Conservation (phyloP, 106 monocot species). For the Acorus calamus region DNA sequence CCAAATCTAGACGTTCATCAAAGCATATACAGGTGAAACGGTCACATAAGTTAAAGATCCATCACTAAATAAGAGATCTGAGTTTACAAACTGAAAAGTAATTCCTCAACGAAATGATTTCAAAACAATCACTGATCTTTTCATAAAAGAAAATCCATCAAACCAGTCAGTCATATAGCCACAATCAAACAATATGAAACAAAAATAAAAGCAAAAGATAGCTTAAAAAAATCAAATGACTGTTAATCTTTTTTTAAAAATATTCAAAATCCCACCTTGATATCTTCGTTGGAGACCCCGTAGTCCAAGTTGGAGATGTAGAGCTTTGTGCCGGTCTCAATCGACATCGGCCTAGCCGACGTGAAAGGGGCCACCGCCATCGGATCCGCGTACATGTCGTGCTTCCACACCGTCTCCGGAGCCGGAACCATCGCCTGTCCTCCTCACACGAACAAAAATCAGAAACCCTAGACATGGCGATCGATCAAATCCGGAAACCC, state of each 20-base stretch:
- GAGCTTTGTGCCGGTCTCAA: slow-evolving; percentile 65
- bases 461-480: not conserved
- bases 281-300: slow-evolving; percentile 93
- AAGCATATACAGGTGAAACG: too few species aligned
- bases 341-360: slow-evolving; percentile 21
- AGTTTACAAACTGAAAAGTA: too few species aligned
- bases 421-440: slow-evolving; percentile 15
- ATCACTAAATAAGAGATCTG: too few species aligned
- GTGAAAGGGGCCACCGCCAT: slow-evolving; percentile 4
- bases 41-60: too few species aligned
- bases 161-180: too few species aligned
- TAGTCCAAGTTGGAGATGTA: slow-evolving; percentile 96
- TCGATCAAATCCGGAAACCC: not conserved
- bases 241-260: not conserved
- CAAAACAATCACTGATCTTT: too few species aligned
- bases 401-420: slow-evolving; percentile 25
- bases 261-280: slow-evolving; percentile 46
- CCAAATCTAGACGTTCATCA: too few species aligned
- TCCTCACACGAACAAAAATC: not conserved
- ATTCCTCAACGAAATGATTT: too few species aligned
- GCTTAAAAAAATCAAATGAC: not conserved
- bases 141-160: too few species aligned
- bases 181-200: not conserved
- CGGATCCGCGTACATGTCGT: slow-evolving; percentile 35
- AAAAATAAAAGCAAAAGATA: not conserved